These are phyloP conservation scores for Puya raimondii DNA, from an alignment of 176 grass and related monocot species.

Conservation along the genomic window DNA sequence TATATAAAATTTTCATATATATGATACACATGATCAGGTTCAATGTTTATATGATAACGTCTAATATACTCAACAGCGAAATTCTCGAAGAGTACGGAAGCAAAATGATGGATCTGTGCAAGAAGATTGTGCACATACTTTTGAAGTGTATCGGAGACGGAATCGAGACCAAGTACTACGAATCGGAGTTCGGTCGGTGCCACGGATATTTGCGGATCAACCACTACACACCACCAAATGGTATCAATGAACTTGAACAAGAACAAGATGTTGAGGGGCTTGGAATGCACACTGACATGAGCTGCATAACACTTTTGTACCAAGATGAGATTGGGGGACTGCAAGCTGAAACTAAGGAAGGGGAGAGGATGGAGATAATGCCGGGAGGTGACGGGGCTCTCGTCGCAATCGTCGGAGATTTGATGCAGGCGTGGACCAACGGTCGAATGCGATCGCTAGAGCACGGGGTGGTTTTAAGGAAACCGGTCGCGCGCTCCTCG, in stretches of 20 bases:
- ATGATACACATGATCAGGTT: no score
- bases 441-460: background rate
- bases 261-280: constrained; percentile 5
- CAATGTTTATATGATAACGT: no score
- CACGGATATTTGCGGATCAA: constrained; percentile 11
- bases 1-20: no score
- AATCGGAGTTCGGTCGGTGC: constrained; percentile 4
- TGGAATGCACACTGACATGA: constrained; percentile 14
- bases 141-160: constrained; percentile 8
- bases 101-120: background rate
- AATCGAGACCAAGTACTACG: constrained; percentile 6
- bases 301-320: constrained; percentile 10
- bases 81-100: constrained; percentile 1
- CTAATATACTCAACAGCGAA: background rate
- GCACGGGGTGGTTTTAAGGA: background rate
- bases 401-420: constrained; percentile 5
- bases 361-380: constrained; percentile 1
- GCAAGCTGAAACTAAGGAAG: background rate
- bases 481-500: background rate
- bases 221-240: constrained; percentile 1
- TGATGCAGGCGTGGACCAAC: constrained; percentile 12
- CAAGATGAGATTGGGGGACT: constrained; percentile 5
- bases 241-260: no score
- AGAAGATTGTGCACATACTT: background rate
- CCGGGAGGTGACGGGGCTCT: background rate